These are phyloP conservation scores for Phycomyces nitens DNA, from an alignment of 192 early-diverging fungal species.

Conservation along the genomic window DNA sequence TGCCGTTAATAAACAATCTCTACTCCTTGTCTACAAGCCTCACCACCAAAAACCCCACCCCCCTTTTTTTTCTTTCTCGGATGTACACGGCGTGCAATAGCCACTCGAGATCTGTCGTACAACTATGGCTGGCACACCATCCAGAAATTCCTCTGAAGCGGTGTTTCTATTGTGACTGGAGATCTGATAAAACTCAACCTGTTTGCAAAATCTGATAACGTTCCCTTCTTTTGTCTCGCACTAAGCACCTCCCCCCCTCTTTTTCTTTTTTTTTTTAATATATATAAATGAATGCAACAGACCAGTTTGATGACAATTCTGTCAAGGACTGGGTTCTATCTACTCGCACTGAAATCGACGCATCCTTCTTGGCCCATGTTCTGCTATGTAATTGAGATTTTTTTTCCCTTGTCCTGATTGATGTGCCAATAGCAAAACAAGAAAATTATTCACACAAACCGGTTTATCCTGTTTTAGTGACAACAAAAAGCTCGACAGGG, in stretches of 20 bases:
- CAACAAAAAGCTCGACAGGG: slow-evolving; percentile 19
- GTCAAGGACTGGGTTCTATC: slow-evolving; percentile 15
- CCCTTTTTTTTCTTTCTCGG: no score
- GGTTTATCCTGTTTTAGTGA: slow-evolving; percentile 9
- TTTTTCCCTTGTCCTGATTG: background rate
- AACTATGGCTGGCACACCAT: background rate
- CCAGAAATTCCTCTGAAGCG: background rate
- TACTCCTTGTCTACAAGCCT: no score
- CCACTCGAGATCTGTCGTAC: no score
- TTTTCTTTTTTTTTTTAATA: slow-evolving; percentile 4
- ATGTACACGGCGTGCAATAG: no score
- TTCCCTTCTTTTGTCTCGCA: background rate
- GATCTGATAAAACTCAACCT: slow-evolving; percentile 1
- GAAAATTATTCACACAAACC: no score
- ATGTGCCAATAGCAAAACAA: background rate
- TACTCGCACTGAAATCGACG: slow-evolving; percentile 4
- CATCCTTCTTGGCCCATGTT: slow-evolving; percentile 22
- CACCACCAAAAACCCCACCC: no score
- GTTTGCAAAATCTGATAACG: background rate
- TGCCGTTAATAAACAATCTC: no score
- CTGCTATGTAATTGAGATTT: slow-evolving; percentile 15
- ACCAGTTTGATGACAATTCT: background rate
- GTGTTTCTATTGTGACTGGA: slow-evolving; percentile 3
- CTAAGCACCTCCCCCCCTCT: slow-evolving; percentile 8
- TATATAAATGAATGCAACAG: background rate